A percentile compares a stretch with the other conserved stretches of the same genome.
Evolutionary conservation across 306 rosid species (phyloP).

Genomic region (Quercus wislizeni): DNA sequence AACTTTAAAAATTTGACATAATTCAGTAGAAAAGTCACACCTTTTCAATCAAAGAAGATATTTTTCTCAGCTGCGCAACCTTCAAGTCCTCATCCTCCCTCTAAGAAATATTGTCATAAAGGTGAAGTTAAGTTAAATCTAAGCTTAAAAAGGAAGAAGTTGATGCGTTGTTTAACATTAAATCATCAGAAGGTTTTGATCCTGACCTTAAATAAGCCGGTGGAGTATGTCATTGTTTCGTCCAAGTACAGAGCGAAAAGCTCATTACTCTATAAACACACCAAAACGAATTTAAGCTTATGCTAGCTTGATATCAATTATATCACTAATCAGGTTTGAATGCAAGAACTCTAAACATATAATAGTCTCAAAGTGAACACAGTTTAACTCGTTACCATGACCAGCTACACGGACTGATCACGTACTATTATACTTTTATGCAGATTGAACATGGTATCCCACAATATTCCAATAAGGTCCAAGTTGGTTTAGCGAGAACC

Average conservation of each 20-base stretch:
- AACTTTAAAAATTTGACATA: background rate
- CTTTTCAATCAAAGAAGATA: conserved; percentile 62
- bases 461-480: no score
- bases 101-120: conserved; percentile 31
- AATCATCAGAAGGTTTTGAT: background rate
- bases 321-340: background rate
- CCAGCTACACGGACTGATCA: no score
- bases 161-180: background rate
- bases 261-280: conserved; percentile 71
- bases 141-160: background rate
- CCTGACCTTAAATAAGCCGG: conserved; percentile 80
- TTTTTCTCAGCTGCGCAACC: conserved; percentile 72
- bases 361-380: no score
- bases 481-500: no score
- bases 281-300: background rate
- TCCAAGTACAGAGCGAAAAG: conserved; percentile 84
- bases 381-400: no score
- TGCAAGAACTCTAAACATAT: no score
- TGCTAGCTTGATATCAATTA: no score
- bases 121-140: background rate
- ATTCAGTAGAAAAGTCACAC: conserved; percentile 22
- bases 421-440: no score
- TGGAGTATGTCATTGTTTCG: conserved; percentile 84
- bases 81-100: conserved; percentile 63
- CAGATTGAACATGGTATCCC: no score